These are phyloP conservation scores for Amphicarpaea edgeworthii DNA, from an alignment of 306 rosid genomes.

Conservation along the genomic window DNA sequence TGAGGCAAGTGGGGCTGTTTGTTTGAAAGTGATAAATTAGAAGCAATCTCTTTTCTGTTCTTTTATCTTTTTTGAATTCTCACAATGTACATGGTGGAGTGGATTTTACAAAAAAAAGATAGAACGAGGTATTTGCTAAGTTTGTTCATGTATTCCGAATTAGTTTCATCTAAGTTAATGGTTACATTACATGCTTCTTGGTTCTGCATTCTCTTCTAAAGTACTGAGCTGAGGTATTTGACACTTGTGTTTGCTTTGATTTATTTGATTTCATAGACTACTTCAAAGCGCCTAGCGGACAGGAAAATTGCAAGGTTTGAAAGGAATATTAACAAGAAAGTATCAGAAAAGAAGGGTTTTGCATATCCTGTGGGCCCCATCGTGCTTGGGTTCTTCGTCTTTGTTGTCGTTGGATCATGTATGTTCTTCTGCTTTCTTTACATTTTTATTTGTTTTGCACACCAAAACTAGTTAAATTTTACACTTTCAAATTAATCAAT, in stretches of 20 bases:
- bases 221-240: background rate
- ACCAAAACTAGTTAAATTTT: background rate
- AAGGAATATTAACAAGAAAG: constrained; percentile 59
- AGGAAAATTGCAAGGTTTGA: constrained; percentile 80
- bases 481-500: background rate
- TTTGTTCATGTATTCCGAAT: background rate
- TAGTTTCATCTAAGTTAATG: background rate
- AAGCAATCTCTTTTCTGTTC: background rate
- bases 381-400: constrained; percentile 61
- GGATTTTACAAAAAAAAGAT: no score
- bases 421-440: constrained; percentile 29
- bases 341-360: constrained; percentile 64
- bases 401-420: constrained; percentile 71
- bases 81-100: background rate
- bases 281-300: constrained; percentile 74
- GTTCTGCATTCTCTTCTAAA: constrained; percentile 11
- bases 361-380: constrained; percentile 58
- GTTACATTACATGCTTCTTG: background rate
- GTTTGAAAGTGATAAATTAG: constrained; percentile 6
- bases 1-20: background rate
- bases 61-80: background rate
- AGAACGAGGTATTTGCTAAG: no score
- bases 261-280: constrained; percentile 58
- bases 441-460: background rate
- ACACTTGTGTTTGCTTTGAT: background rate